Conservation (phyloP, 192 early-diverging fungal species). For the Coemansia sp. region DNA sequence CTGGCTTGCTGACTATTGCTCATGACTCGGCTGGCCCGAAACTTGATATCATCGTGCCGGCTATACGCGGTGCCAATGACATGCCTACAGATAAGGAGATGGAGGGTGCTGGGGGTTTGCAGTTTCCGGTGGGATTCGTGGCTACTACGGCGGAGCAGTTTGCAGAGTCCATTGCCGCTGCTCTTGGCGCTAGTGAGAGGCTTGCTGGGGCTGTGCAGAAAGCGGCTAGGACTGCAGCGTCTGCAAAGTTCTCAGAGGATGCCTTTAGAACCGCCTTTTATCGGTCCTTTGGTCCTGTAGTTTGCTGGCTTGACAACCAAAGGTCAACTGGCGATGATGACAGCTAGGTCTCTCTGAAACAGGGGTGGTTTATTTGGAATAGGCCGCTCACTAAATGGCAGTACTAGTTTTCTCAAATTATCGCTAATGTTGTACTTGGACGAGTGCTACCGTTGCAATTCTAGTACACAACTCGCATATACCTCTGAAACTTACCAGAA, state of each 20-base stretch:
- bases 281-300: conserved; percentile 33
- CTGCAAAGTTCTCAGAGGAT: conserved; percentile 69
- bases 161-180: conserved; percentile 51
- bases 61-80: conserved; percentile 10
- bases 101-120: conserved; percentile 12
- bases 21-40: conserved; percentile 52
- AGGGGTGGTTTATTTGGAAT: neutral
- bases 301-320: conserved; percentile 47
- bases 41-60: conserved; percentile 44
- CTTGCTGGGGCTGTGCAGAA: conserved; percentile 56
- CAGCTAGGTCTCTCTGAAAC: neutral
- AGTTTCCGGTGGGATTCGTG: conserved; percentile 59
- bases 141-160: conserved; percentile 64
- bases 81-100: conserved; percentile 6
- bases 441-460: too few relatives aligned
- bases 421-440: neutral
- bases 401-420: too few relatives aligned
- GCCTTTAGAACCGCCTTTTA: conserved; percentile 52
- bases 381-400: too few relatives aligned
- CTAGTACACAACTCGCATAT: too few relatives aligned
- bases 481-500: too few relatives aligned
- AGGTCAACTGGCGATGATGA: conserved; percentile 11
- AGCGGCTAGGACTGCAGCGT: conserved; percentile 62
- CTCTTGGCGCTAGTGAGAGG: conserved; percentile 50
- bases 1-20: conserved; percentile 43